Percentiles rank a stretch among this genome's conserved stretches.
Evolutionary conservation across 768 basidiomycete species (phyloP).

Genomic region (Mycena albidolilacea): DNA sequence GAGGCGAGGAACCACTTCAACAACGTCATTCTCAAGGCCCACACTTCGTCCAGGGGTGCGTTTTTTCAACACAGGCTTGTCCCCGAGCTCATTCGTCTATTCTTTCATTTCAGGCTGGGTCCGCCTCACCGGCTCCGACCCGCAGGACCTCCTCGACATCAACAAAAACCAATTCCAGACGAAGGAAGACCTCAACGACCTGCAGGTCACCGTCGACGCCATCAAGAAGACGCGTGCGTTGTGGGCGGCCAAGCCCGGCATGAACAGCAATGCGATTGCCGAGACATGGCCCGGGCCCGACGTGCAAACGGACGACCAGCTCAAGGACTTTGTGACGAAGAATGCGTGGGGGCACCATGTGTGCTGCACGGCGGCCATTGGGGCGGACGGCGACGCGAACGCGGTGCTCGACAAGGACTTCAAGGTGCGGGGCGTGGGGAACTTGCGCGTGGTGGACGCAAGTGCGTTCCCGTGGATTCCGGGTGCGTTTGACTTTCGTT

Average conservation of each 20-base stretch:
- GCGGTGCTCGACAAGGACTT: slow-evolving; percentile 41
- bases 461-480: slow-evolving; percentile 35
- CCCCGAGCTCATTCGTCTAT: neutral
- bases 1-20: slow-evolving; percentile 28
- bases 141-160: slow-evolving; percentile 33
- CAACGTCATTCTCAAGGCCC: slow-evolving; percentile 29
- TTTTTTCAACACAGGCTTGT: neutral
- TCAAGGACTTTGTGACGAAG: slow-evolving; percentile 23
- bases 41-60: slow-evolving; percentile 25
- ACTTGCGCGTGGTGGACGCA: slow-evolving; percentile 40
- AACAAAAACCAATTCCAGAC: slow-evolving; percentile 36
- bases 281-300: slow-evolving; percentile 31
- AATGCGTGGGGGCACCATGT: slow-evolving; percentile 35
- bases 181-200: slow-evolving; percentile 16
- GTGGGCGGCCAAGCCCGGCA: slow-evolving; percentile 21
- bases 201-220: slow-evolving; percentile 13
- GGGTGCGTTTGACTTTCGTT: neutral
- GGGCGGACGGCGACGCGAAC: slow-evolving; percentile 17
- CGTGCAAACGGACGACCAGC: slow-evolving; percentile 31
- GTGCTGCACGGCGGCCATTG: slow-evolving; percentile 34
- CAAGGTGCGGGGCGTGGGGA: slow-evolving; percentile 37
- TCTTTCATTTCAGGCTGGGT: slow-evolving; percentile 23
- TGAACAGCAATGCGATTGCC: slow-evolving; percentile 6
- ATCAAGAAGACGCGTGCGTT: slow-evolving; percentile 31
- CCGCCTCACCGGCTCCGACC: slow-evolving; percentile 28